These are phyloP conservation scores for Zopfia rhizophila DNA, from an alignment of 2,329 filamentous ascomycete genomes.

Conservation along the genomic window DNA sequence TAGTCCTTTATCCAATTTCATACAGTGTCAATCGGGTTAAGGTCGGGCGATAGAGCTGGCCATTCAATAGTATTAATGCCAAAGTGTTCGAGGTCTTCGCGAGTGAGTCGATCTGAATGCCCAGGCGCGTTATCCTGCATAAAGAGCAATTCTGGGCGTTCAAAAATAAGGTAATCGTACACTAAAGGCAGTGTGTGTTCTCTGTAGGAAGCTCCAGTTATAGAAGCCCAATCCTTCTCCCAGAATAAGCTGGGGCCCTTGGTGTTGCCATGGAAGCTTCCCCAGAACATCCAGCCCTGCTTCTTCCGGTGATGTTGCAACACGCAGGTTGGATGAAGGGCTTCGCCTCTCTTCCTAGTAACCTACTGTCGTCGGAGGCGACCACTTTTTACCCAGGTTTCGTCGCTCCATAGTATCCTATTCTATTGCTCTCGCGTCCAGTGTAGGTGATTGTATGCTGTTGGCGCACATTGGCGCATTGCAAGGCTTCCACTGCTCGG, in stretches of 20 bases:
- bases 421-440: slow-evolving; percentile 7
- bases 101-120: not conserved
- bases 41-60: slow-evolving; percentile 15
- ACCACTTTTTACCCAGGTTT: slow-evolving; percentile 6
- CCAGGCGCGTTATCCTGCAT: slow-evolving; percentile 19
- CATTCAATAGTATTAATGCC: slow-evolving; percentile 6
- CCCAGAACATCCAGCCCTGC: slow-evolving; percentile 9
- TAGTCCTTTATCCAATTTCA: slow-evolving; percentile 19
- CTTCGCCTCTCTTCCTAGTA: slow-evolving; percentile 1
- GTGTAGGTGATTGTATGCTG: too few species aligned
- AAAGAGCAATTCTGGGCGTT: slow-evolving; percentile 7
- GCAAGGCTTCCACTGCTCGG: too few species aligned
- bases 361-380: slow-evolving; percentile 8
- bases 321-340: slow-evolving; percentile 3
- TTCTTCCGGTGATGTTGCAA: not conserved
- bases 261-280: slow-evolving; percentile 4
- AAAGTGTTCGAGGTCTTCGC: slow-evolving; percentile 4
- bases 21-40: slow-evolving; percentile 20
- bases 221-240: slow-evolving; percentile 21
- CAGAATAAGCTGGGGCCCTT: slow-evolving; percentile 16
- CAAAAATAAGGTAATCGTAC: slow-evolving; percentile 12
- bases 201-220: slow-evolving; percentile 15
- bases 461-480: too few species aligned
- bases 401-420: slow-evolving; percentile 8
- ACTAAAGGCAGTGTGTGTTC: slow-evolving; percentile 17